Evolutionary conservation across 2,329 filamentous ascomycete genomes (phyloP).

Genomic region (Aspergillus brasiliensis): DNA sequence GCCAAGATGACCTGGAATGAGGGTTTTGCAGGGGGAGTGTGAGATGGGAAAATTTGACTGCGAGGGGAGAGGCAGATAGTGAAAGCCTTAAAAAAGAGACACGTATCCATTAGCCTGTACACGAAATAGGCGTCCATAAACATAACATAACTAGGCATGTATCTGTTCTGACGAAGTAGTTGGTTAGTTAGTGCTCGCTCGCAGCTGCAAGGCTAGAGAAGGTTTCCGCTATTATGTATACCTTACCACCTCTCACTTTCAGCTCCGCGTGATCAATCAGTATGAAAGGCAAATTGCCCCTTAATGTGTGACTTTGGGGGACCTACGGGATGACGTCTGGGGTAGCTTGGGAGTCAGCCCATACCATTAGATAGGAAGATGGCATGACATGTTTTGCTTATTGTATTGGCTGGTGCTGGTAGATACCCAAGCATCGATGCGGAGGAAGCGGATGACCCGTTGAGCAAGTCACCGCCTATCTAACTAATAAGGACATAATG

Average conservation of each 20-base stretch:
- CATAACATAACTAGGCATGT: background rate
- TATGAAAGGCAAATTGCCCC: background rate
- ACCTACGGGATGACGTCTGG: background rate
- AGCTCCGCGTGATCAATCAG: background rate
- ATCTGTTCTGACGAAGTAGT: too few species aligned
- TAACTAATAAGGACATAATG: too few species aligned
- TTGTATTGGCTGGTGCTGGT: background rate
- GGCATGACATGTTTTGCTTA: background rate
- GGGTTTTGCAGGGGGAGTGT: background rate
- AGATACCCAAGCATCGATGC: background rate
- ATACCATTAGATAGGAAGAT: background rate
- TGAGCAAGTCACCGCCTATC: too few species aligned
- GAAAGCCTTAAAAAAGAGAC: background rate
- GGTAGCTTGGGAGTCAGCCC: background rate
- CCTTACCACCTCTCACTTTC: background rate
- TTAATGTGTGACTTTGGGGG: background rate
- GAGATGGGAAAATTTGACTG: background rate
- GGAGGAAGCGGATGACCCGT: background rate
- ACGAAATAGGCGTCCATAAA: background rate
- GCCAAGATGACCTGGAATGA: slow-evolving; percentile 1
- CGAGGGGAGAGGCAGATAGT: background rate
- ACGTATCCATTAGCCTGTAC: background rate
- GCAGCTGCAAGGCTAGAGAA: background rate
- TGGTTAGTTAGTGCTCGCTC: too few species aligned
- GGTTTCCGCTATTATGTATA: background rate